phyloP scores from a whole-genome alignment of 164 flowering plant species.

The Magnolia sinica region DNA sequence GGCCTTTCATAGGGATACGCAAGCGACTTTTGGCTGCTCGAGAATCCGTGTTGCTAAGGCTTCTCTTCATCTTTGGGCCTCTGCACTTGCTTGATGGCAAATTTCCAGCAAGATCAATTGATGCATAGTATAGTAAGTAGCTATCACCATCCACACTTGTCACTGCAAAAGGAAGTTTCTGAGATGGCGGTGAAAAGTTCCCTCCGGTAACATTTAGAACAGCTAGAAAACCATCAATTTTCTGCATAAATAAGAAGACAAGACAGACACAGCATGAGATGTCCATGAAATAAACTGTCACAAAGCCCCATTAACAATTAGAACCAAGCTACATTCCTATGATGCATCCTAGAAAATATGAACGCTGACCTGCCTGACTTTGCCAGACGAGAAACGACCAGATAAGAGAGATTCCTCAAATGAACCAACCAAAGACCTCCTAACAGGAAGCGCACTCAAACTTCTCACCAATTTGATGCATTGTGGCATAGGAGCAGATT shows the following conservation, averaged over 20 bases:
- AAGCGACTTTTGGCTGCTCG: slow-evolving; percentile 43
- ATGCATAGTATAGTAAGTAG: slow-evolving; percentile 72
- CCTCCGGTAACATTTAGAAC: slow-evolving; percentile 82
- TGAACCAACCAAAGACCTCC: slow-evolving; percentile 94
- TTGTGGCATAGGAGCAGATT: slow-evolving; percentile 25
- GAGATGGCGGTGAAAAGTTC: slow-evolving; percentile 74
- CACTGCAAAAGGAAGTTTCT: slow-evolving; percentile 87
- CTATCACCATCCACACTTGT: slow-evolving; percentile 81
- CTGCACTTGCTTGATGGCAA: slow-evolving; percentile 37
- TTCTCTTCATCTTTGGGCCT: slow-evolving; percentile 45
- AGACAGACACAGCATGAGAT: slow-evolving; percentile 1
- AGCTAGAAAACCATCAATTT: slow-evolving; percentile 88
- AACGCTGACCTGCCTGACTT: slow-evolving; percentile 53
- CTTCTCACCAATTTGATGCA: slow-evolving; percentile 38
- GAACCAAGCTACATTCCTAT: neutral
- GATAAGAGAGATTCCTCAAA: slow-evolving; percentile 94
- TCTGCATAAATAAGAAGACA: slow-evolving; percentile 34
- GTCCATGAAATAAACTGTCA: neutral
- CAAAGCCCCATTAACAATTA: neutral
- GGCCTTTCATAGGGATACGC: slow-evolving; percentile 90
- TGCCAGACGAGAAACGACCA: slow-evolving; percentile 67
- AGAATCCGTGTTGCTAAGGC: slow-evolving; percentile 45
- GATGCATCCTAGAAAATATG: slow-evolving; percentile 4
- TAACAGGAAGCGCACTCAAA: slow-evolving; percentile 50
- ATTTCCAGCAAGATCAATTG: slow-evolving; percentile 62